phyloP scores from a whole-genome alignment of 208 protist genomes.

The Leptomonas pyrrhocoris region DNA sequence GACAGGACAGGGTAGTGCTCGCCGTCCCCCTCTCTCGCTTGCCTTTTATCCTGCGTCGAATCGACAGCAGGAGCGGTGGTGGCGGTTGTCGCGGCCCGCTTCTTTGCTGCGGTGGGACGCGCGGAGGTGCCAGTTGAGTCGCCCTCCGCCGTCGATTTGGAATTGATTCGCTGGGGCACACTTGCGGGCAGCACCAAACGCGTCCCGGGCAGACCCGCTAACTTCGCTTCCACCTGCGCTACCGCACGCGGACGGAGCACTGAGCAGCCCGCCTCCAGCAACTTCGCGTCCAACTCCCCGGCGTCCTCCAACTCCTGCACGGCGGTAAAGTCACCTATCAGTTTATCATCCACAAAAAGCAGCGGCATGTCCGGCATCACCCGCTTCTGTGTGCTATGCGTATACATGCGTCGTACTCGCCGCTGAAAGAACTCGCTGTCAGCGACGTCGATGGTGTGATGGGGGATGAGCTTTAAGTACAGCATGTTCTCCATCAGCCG shows the following conservation, averaged over 20 bases:
- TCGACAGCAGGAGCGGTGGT: not conserved
- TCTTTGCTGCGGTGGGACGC: not conserved
- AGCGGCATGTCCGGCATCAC: slow-evolving; percentile 46
- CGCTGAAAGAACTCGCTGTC: slow-evolving; percentile 61
- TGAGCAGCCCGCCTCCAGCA: slow-evolving; percentile 41
- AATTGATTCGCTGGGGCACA: not conserved
- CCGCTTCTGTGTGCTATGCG: slow-evolving; percentile 26
- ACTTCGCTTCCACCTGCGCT: slow-evolving; percentile 5
- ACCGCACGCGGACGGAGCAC: slow-evolving; percentile 27
- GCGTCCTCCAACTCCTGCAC: slow-evolving; percentile 78
- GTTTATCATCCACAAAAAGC: slow-evolving; percentile 61
- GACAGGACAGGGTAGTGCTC: too few relatives aligned
- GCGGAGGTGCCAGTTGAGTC: not conserved
- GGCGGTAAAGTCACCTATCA: slow-evolving; percentile 58
- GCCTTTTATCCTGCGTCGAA: not conserved
- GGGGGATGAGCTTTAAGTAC: slow-evolving; percentile 66
- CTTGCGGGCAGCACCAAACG: slow-evolving; percentile 13
- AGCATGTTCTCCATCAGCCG: slow-evolving; percentile 62
- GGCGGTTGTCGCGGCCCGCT: not conserved
- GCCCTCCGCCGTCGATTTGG: not conserved
- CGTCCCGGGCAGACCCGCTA: slow-evolving; percentile 1
- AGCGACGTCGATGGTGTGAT: slow-evolving; percentile 70
- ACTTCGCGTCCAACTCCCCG: slow-evolving; percentile 49
- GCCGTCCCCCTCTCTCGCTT: too few relatives aligned
- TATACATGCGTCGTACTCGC: slow-evolving; percentile 46